Percentiles rank a stretch among this genome's conserved stretches.
phyloP scores from a whole-genome alignment of 371 early-diverging fungal species.

The Mucor piriformis region DNA sequence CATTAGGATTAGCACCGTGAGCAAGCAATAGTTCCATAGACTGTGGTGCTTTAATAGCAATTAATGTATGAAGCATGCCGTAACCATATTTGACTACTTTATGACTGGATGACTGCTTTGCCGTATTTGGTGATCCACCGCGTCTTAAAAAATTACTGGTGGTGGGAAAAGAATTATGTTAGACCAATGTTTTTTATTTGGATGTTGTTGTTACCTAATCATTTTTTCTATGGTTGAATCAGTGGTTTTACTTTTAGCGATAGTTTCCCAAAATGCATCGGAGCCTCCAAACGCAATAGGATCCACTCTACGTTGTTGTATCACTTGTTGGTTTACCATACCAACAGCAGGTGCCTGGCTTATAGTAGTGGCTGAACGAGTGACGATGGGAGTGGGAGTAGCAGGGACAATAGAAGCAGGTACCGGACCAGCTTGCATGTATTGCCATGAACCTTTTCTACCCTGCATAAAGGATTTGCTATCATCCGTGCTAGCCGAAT shows the following conservation, averaged over 20 bases:
- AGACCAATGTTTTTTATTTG: background rate
- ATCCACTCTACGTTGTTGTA: constrained; percentile 48
- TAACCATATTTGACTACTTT: constrained; percentile 44
- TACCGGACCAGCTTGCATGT: constrained; percentile 8
- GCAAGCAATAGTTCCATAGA: constrained; percentile 40
- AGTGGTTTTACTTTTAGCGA: constrained; percentile 35
- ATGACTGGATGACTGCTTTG: constrained; percentile 41
- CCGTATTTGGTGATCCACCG: constrained; percentile 57
- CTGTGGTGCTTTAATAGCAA: constrained; percentile 34
- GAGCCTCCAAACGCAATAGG: constrained; percentile 50
- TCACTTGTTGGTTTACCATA: constrained; percentile 9
- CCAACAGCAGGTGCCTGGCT: constrained; percentile 20
- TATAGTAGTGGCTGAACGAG: constrained; percentile 14
- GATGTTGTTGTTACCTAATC: constrained; percentile 32
- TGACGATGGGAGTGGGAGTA: constrained; percentile 4
- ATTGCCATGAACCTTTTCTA: constrained; percentile 31
- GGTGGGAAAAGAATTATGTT: background rate
- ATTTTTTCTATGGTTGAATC: constrained; percentile 48
- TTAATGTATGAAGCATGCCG: constrained; percentile 48
- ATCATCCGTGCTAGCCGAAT: constrained; percentile 24
- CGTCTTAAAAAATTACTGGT: constrained; percentile 50
- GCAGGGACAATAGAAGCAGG: constrained; percentile 16
- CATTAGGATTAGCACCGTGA: constrained; percentile 53
- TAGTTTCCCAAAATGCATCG: constrained; percentile 52
- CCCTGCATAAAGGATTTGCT: background rate